Evolutionary conservation across 2,329 filamentous ascomycete species (phyloP).

Genomic region (Ascocoryne sarcoides): DNA sequence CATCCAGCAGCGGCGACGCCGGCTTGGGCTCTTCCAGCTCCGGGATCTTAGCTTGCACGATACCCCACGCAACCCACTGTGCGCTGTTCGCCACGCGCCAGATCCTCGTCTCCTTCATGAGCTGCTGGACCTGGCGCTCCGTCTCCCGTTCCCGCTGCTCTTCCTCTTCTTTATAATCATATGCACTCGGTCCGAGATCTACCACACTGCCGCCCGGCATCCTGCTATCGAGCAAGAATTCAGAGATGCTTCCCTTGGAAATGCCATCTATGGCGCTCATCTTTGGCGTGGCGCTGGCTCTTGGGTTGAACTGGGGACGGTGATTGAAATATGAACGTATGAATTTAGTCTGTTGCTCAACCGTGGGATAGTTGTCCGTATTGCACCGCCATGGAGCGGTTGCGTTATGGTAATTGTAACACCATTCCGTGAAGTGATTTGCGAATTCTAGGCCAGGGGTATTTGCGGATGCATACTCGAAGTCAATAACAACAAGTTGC

Average conservation of each 20-base stretch:
- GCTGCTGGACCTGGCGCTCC: constrained; percentile 58
- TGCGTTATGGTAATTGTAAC: constrained; percentile 89
- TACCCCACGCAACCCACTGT: constrained; percentile 92
- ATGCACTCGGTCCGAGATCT: constrained; percentile 17
- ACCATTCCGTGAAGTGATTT: constrained; percentile 98
- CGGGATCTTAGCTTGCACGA: constrained; percentile 71
- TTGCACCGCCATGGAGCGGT: constrained; percentile 58
- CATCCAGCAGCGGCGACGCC: too few species aligned
- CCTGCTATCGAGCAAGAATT: constrained; percentile 75
- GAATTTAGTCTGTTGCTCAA: constrained; percentile 76
- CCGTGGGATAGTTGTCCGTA: constrained; percentile 61
- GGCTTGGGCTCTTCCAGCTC: constrained; percentile 1
- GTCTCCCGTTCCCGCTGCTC: constrained; percentile 51
- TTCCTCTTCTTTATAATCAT: constrained; percentile 44
- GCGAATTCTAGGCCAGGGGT: constrained; percentile 82
- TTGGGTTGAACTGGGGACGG: constrained; percentile 54
- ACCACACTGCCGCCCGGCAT: constrained; percentile 46
- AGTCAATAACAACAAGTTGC: constrained; percentile 94
- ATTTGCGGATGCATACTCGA: constrained; percentile 93
- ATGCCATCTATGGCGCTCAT: constrained; percentile 21
- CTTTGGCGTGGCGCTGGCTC: constrained; percentile 31
- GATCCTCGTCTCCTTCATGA: constrained; percentile 70
- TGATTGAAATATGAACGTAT: constrained; percentile 82
- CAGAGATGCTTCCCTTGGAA: constrained; percentile 19
- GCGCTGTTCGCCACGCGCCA: constrained; percentile 87